These are phyloP conservation scores for Lactarius psammicola DNA, from an alignment of 768 basidiomycete species.

Conservation along the genomic window DNA sequence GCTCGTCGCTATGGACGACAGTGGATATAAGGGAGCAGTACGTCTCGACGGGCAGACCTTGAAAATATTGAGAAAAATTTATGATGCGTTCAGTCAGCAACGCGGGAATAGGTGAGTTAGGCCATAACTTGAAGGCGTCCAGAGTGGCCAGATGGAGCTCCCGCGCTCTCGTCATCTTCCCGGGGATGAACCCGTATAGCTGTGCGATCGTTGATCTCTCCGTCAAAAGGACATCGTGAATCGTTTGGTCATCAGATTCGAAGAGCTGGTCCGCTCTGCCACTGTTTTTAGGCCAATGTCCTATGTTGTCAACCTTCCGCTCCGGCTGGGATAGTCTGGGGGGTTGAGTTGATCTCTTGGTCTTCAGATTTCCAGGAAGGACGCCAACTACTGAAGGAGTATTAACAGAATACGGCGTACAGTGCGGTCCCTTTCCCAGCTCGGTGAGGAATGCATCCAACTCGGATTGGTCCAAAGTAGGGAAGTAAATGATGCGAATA, in stretches of 20 bases:
- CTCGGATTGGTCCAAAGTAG: conserved; percentile 50
- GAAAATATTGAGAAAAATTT: conserved; percentile 56
- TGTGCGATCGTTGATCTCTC: conserved; percentile 73
- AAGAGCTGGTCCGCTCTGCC: conserved; percentile 53
- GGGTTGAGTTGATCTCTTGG: conserved; percentile 18
- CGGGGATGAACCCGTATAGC: conserved; percentile 70
- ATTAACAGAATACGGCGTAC: conserved; percentile 38
- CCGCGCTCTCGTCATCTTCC: conserved; percentile 61
- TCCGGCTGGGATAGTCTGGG: conserved; percentile 50
- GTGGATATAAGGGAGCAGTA: conserved; percentile 65
- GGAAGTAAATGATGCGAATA: conserved; percentile 64
- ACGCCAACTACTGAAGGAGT: conserved; percentile 40
- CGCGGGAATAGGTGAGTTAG: conserved; percentile 46
- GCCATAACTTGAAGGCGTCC: conserved; percentile 43
- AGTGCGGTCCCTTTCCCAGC: conserved; percentile 38
- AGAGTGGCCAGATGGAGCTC: conserved; percentile 60
- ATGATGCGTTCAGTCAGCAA: conserved; percentile 57
- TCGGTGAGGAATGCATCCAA: conserved; percentile 59
- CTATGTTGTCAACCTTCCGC: conserved; percentile 41
- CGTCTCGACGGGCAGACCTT: conserved; percentile 61
- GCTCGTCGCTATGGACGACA: conserved; percentile 53
- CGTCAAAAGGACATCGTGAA: conserved; percentile 61
- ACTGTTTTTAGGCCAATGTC: conserved; percentile 47
- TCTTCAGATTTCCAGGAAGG: conserved; percentile 14
- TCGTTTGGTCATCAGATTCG: conserved; percentile 49